Percentiles rank a stretch among this genome's conserved stretches.
Conservation (phyloP, 2,329 filamentous ascomycete genomes). For the Fusarium nodosum region DNA sequence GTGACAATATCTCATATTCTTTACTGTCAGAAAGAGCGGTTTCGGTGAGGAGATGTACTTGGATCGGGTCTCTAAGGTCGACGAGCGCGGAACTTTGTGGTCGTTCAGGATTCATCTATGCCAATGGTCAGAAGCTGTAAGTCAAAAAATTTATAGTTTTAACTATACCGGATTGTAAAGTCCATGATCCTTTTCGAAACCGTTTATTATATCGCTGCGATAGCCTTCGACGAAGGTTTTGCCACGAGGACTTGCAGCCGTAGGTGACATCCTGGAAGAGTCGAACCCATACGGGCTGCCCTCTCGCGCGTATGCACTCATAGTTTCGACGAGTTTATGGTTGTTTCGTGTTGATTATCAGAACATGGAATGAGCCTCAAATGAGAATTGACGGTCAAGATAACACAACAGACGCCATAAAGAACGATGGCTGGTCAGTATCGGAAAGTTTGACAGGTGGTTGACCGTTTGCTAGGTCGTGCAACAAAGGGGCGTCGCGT, state of each 20-base stretch:
- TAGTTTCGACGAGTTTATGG: slow-evolving; percentile 46
- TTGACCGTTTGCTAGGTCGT: slow-evolving; percentile 29
- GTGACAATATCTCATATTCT: slow-evolving; percentile 85
- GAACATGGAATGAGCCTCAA: slow-evolving; percentile 35
- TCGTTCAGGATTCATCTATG: slow-evolving; percentile 64
- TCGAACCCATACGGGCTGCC: slow-evolving; percentile 56
- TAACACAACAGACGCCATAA: slow-evolving; percentile 39
- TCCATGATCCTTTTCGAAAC: slow-evolving; percentile 67
- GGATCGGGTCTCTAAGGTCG: slow-evolving; percentile 78
- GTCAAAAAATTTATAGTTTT: background rate
- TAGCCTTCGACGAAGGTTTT: slow-evolving; percentile 72
- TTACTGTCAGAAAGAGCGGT: slow-evolving; percentile 92
- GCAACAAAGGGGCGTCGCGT: slow-evolving; percentile 41
- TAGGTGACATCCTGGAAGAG: slow-evolving; percentile 51
- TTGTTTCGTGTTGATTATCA: slow-evolving; percentile 43
- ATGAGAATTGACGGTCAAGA: slow-evolving; percentile 22
- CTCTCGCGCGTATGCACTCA: slow-evolving; percentile 58
- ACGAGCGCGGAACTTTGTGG: slow-evolving; percentile 69
- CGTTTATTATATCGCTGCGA: slow-evolving; percentile 66
- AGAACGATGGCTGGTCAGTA: slow-evolving; percentile 35
- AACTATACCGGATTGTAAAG: slow-evolving; percentile 69
- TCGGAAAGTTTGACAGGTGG: slow-evolving; percentile 22
- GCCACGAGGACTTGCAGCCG: slow-evolving; percentile 57
- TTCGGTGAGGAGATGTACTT: slow-evolving; percentile 92
- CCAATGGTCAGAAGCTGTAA: slow-evolving; percentile 27